phyloP scores from a whole-genome alignment of 306 rosid genomes.

The Carpinus viminea region DNA sequence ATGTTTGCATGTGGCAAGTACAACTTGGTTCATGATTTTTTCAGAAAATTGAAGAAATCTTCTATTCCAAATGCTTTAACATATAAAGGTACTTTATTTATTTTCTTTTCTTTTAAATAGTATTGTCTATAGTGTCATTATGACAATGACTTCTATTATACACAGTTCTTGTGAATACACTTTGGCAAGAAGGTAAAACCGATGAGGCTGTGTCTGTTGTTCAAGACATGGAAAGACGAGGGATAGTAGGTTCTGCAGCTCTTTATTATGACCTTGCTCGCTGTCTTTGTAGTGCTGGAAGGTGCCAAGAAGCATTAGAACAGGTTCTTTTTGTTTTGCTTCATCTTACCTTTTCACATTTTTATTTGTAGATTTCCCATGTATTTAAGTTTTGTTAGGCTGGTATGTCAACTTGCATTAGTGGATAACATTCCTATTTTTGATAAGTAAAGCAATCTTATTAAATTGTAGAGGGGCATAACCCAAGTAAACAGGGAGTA shows the following conservation, averaged over 20 bases:
- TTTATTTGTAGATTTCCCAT: neutral
- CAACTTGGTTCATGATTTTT: slow-evolving; percentile 91
- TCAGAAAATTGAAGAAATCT: slow-evolving; percentile 77
- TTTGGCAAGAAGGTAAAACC: slow-evolving; percentile 80
- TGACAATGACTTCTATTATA: slow-evolving; percentile 37
- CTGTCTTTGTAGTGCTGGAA: slow-evolving; percentile 89
- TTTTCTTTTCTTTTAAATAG: slow-evolving; percentile 24
- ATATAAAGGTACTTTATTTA: slow-evolving; percentile 69
- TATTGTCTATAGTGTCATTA: slow-evolving; percentile 15
- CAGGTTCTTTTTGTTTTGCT: slow-evolving; percentile 55
- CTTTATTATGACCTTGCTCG: slow-evolving; percentile 95
- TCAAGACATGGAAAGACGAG: slow-evolving; percentile 82
- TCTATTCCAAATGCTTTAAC: slow-evolving; percentile 81
- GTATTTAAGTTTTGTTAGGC: neutral
- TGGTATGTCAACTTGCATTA: neutral
- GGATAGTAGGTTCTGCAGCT: slow-evolving; percentile 93
- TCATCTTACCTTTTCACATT: neutral
- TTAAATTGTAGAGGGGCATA: too few relatives aligned
- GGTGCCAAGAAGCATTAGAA: slow-evolving; percentile 79
- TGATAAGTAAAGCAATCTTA: too few relatives aligned
- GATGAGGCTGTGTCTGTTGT: slow-evolving; percentile 75
- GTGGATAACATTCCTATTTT: neutral
- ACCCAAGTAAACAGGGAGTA: too few relatives aligned
- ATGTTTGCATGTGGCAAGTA: slow-evolving; percentile 91
- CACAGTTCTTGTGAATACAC: slow-evolving; percentile 82